Evolutionary conservation across 306 rosid species (phyloP).

Genomic region (Hippophae tibetana): DNA sequence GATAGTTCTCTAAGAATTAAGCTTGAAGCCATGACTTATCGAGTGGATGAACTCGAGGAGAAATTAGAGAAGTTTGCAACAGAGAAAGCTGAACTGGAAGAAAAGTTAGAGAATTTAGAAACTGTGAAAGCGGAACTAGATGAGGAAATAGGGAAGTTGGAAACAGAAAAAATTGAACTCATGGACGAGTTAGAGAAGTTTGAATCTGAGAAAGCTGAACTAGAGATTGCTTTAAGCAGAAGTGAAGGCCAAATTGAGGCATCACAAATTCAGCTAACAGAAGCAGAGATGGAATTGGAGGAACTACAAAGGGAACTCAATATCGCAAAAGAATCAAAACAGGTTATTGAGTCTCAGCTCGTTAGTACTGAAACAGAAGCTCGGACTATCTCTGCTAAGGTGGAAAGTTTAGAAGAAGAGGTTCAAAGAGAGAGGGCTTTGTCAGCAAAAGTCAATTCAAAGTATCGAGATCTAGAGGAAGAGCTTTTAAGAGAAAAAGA

Average conservation of each 20-base stretch:
- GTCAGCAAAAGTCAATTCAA: slow-evolving; percentile 35
- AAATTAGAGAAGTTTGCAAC: slow-evolving; percentile 46
- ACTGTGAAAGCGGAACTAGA: slow-evolving; percentile 19
- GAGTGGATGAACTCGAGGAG: slow-evolving; percentile 40
- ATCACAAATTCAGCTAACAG: slow-evolving; percentile 46
- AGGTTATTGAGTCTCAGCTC: slow-evolving; percentile 52
- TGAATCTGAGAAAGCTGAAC: slow-evolving; percentile 29
- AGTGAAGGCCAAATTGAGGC: slow-evolving; percentile 45
- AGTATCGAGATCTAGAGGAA: slow-evolving; percentile 49
- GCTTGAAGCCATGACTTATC: slow-evolving; percentile 54
- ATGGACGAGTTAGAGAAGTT: slow-evolving; percentile 42
- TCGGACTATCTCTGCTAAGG: slow-evolving; percentile 42
- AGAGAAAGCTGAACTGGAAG: slow-evolving; percentile 28
- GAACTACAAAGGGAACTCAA: slow-evolving; percentile 49
- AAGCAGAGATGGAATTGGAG: slow-evolving; percentile 48
- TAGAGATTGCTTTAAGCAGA: slow-evolving; percentile 38
- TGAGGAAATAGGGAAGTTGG: slow-evolving; percentile 2
- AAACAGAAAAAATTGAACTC: slow-evolving; percentile 8
- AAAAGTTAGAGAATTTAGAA: slow-evolving; percentile 32
- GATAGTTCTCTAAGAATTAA: slow-evolving; percentile 41
- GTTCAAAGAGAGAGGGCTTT: slow-evolving; percentile 44
- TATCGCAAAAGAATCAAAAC: slow-evolving; percentile 42
- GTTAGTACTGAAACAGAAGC: slow-evolving; percentile 54
- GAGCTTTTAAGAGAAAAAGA: slow-evolving; percentile 46
- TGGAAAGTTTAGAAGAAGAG: slow-evolving; percentile 47